phyloP scores from a whole-genome alignment of 768 basidiomycete genomes.

The Lactarius pseudohatsudake region DNA sequence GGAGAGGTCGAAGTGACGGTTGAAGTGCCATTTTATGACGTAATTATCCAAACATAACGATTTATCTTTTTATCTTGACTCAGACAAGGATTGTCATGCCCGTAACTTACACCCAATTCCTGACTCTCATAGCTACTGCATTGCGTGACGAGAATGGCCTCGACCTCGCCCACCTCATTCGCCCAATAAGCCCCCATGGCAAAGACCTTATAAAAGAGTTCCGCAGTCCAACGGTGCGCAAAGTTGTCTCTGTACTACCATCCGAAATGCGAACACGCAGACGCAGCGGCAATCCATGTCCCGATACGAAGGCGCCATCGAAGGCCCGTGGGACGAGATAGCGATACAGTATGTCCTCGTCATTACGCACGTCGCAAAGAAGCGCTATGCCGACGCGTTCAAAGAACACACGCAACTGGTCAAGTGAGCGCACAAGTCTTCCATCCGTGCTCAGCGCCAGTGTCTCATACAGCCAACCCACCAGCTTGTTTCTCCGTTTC shows the following conservation, averaged over 20 bases:
- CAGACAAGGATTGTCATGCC: conserved; percentile 16
- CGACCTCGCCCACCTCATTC: conserved; percentile 69
- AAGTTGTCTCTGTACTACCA: not conserved
- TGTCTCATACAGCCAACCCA: conserved; percentile 11
- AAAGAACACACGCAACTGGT: conserved; percentile 76
- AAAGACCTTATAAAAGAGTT: conserved; percentile 75
- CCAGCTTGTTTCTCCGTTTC: conserved; percentile 72
- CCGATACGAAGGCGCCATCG: conserved; percentile 61
- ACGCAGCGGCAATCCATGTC: conserved; percentile 36
- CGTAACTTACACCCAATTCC: conserved; percentile 56
- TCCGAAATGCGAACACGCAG: conserved; percentile 7
- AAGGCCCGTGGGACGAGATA: conserved; percentile 83
- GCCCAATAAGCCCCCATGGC: conserved; percentile 74
- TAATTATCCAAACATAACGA: not conserved
- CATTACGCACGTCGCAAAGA: conserved; percentile 66
- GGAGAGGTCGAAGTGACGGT: conserved; percentile 65
- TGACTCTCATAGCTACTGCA: conserved; percentile 60
- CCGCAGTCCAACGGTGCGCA: conserved; percentile 52
- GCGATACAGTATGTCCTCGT: conserved; percentile 80
- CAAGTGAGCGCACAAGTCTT: conserved; percentile 50
- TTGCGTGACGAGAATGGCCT: conserved; percentile 63
- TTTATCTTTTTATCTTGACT: not conserved
- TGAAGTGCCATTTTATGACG: conserved; percentile 64
- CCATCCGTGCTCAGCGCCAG: not conserved
- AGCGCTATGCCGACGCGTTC: conserved; percentile 70